Evolutionary conservation across 768 basidiomycete genomes (phyloP).

Genomic region (Leucosporidium scottii): DNA sequence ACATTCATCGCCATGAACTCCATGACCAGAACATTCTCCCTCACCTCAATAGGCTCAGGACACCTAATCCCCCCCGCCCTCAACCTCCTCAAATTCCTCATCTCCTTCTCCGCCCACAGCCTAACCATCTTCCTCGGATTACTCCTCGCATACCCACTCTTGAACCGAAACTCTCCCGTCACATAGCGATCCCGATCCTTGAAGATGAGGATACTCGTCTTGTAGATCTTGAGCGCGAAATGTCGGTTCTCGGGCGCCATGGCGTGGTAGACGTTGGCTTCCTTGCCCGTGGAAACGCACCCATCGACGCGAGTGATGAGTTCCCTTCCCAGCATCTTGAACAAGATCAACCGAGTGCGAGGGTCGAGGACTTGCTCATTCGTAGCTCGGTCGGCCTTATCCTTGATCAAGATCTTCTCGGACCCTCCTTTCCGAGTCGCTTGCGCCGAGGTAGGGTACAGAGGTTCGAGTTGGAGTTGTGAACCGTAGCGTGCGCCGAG

Average conservation of each 20-base stretch:
- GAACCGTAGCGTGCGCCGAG: slow-evolving; percentile 66
- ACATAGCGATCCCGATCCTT: slow-evolving; percentile 97
- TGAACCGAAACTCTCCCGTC: slow-evolving; percentile 89
- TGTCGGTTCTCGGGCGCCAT: slow-evolving; percentile 45
- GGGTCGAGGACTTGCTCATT: slow-evolving; percentile 95
- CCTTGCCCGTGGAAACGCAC: slow-evolving; percentile 96
- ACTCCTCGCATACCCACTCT: slow-evolving; percentile 64
- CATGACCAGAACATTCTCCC: slow-evolving; percentile 97
- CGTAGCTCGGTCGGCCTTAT: slow-evolving; percentile 94
- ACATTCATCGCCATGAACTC: slow-evolving; percentile 62
- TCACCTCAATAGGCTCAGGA: slow-evolving; percentile 83
- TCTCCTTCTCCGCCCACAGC: slow-evolving; percentile 98
- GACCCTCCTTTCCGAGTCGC: slow-evolving; percentile 82
- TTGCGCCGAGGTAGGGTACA: slow-evolving; percentile 57
- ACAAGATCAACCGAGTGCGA: slow-evolving; percentile 84
- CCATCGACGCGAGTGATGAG: slow-evolving; percentile 86
- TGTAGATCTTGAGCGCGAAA: slow-evolving; percentile 93
- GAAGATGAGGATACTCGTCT: slow-evolving; percentile 94
- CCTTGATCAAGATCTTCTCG: slow-evolving; percentile 77
- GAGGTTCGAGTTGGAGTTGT: slow-evolving; percentile 62
- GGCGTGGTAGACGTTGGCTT: slow-evolving; percentile 98
- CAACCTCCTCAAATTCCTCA: slow-evolving; percentile 86
- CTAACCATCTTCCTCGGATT: slow-evolving; percentile 99
- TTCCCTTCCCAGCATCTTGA: slow-evolving; percentile 90
- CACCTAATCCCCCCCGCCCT: slow-evolving; percentile 73